These are phyloP conservation scores for Leccinum obscurum DNA, from an alignment of 768 basidiomycete genomes.

Conservation along the genomic window DNA sequence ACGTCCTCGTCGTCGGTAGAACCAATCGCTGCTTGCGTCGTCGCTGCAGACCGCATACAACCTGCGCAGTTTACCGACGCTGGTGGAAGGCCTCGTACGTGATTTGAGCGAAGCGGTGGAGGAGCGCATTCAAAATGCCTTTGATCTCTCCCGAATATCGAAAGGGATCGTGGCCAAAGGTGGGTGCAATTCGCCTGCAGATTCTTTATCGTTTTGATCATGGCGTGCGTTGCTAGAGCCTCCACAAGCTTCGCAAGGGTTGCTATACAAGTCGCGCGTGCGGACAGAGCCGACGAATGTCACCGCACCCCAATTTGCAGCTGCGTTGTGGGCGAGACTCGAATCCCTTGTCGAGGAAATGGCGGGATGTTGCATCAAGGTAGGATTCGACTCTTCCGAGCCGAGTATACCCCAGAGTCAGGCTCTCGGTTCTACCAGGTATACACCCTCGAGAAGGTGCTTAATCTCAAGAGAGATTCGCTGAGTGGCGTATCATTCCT, in stretches of 20 bases:
- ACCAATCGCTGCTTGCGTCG: conserved; percentile 87
- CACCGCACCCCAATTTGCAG: conserved; percentile 84
- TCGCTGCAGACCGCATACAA: conserved; percentile 97
- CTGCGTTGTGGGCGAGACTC: conserved; percentile 54
- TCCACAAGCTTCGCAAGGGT: conserved; percentile 32
- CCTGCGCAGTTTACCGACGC: conserved; percentile 76
- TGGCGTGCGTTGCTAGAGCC: conserved; percentile 14
- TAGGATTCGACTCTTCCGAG: conserved; percentile 18
- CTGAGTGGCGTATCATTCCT: conserved; percentile 76
- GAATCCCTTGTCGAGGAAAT: conserved; percentile 83
- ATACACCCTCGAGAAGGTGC: conserved; percentile 92
- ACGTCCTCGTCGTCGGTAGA: conserved; percentile 44
- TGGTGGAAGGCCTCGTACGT: conserved; percentile 74
- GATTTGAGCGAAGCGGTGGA: conserved; percentile 86
- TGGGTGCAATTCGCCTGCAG: conserved; percentile 22
- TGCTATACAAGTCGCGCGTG: conserved; percentile 81
- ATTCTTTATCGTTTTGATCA: not conserved
- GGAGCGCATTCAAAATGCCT: conserved; percentile 74
- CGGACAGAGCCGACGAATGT: conserved; percentile 88
- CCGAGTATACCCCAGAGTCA: not conserved
- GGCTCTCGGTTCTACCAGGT: conserved; percentile 49
- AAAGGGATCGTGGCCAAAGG: conserved; percentile 84
- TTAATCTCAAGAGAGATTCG: conserved; percentile 85
- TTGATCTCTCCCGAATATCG: conserved; percentile 86
- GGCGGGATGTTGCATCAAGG: conserved; percentile 90